Conservation (phyloP, 495 filamentous ascomycete species). For the Neurospora sp. region DNA sequence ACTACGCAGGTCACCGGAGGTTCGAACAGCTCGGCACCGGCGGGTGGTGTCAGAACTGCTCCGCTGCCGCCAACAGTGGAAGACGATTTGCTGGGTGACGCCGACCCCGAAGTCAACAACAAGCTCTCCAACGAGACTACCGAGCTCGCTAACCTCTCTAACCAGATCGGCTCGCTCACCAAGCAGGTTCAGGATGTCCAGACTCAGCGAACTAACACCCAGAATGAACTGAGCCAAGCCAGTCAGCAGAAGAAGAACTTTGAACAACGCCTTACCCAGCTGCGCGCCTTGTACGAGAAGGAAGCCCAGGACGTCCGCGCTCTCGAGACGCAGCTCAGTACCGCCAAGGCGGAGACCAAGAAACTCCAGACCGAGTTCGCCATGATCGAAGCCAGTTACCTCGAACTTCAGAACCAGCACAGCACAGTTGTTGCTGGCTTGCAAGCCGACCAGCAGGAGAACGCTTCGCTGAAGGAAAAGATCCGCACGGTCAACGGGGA, state of each 20-base stretch:
- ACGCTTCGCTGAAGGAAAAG: conserved; percentile 72
- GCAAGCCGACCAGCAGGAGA: conserved; percentile 82
- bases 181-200: conserved; percentile 93
- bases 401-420: conserved; percentile 80
- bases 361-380: conserved; percentile 75
- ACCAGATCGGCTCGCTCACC: conserved; percentile 79
- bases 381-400: conserved; percentile 67
- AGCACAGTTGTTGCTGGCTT: conserved; percentile 63
- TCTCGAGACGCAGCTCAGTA: conserved; percentile 70
- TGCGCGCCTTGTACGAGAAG: conserved; percentile 81
- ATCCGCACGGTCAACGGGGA: conserved; percentile 75
- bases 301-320: conserved; percentile 78
- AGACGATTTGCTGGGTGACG: conserved; percentile 91
- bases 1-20: conserved; percentile 69
- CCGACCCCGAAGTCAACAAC: conserved; percentile 80
- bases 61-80: conserved; percentile 44
- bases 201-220: conserved; percentile 61
- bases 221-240: conserved; percentile 68
- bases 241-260: conserved; percentile 84
- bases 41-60: conserved; percentile 20
- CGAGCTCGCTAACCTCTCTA: conserved; percentile 92
- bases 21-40: conserved; percentile 41
- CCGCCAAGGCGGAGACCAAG: conserved; percentile 67
- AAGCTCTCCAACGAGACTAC: conserved; percentile 79
- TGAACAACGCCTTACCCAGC: conserved; percentile 72